Evolutionary conservation across 441 rosid genomes (phyloP), one percentile per base, ranked within the genome.

Genomic region (Croton laevigatus): DNA sequence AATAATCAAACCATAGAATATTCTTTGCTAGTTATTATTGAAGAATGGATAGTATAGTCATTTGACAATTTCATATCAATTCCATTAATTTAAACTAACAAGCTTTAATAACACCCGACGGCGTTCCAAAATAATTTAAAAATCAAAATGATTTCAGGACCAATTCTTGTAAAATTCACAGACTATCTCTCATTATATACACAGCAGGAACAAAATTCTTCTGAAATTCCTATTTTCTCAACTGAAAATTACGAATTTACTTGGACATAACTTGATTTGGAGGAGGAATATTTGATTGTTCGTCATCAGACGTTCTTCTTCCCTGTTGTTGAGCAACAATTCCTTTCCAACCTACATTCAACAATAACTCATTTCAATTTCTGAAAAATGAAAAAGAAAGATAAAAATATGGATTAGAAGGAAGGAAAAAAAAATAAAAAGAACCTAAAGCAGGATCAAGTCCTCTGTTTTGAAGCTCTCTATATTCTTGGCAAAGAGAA

Each of bases 401-500:
- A n/a, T n/a, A n/a, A n/a, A n/a, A n/a, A n/a, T n/a, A n/a, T n/a
- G n/a, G n/a, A n/a, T n/a, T n/a, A n/a, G 45, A 62, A 14, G 16
- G 4, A 23, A 11, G 61, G 23, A 23, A 11, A 32, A 14, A n/a
- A 27, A 61, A 57, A 23, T 11, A 32, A 13, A 37, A 27, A 61
- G 32, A 71, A 72, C 83, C 84, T 69, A 79, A 67, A 69, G 83
- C 73, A 65, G 86, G 85, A 74, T 85, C 83, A 32, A 79, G 80
- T 66, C 76, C 78, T 68, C 85, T 76, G 59, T 40, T 69, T 58
- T 72, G 75, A 78, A 85, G 86, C 74, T 81, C 85, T 70, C 88
- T 75, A 44, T 69, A 81, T 75, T 85, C 89, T 70, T 83, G 89
- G 59, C 82, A 71, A 69, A 85, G 82, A 42, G 85, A 75, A 71